These are phyloP conservation scores for Cinchona pubescens DNA, from an alignment of 257 asterid genomes.

Conservation along the genomic window DNA sequence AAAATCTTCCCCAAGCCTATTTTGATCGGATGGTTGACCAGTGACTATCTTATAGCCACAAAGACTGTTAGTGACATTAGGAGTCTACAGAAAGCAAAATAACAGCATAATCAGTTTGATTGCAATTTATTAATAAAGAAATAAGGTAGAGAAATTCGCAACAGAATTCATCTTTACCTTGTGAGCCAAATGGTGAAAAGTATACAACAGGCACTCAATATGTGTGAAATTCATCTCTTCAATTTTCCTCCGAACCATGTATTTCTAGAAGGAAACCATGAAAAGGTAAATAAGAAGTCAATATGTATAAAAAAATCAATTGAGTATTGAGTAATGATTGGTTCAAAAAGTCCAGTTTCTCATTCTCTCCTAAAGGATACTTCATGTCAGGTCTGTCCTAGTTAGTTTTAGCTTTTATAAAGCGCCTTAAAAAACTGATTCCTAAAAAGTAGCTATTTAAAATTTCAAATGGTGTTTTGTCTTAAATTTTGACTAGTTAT, in stretches of 20 bases:
- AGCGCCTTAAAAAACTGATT: background rate
- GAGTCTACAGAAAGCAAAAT: conserved; percentile 54
- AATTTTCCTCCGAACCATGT: conserved; percentile 78
- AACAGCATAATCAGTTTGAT: conserved; percentile 2
- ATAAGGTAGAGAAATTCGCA: background rate
- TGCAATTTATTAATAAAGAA: background rate
- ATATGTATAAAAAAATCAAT: background rate
- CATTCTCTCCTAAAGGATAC: background rate
- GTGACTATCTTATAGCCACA: conserved; percentile 95
- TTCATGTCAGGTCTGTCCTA: background rate
- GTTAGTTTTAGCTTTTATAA: background rate
- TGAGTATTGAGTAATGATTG: background rate
- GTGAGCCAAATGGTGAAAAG: conserved; percentile 83
- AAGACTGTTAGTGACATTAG: conserved; percentile 83
- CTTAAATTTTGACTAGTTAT: background rate
- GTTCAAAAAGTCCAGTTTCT: background rate
- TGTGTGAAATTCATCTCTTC: conserved; percentile 77
- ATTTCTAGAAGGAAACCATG: conserved; percentile 54
- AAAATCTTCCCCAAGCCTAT: conserved; percentile 95
- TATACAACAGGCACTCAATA: conserved; percentile 72
- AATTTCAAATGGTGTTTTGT: background rate
- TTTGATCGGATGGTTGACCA: conserved; percentile 98
- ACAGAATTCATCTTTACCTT: conserved; percentile 51
- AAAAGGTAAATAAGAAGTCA: background rate
- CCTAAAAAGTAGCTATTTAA: background rate